phyloP scores from a whole-genome alignment of 2,329 filamentous ascomycete genomes.

The Harringtonia aguacate region DNA sequence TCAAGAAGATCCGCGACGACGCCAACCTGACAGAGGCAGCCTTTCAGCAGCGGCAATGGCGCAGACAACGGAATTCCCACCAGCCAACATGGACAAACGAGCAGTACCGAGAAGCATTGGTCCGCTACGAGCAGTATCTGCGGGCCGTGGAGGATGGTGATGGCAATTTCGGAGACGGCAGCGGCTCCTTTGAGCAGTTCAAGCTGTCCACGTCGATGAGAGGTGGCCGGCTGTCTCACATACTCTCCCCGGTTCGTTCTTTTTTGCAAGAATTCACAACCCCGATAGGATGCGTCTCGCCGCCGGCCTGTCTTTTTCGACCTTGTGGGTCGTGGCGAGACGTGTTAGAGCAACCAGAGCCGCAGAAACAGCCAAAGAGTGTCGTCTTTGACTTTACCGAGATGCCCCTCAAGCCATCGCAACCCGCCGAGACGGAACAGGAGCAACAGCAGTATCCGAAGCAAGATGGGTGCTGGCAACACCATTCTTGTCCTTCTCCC shows the following conservation, averaged over 20 bases:
- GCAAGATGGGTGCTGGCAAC: background rate
- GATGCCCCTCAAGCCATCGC: background rate
- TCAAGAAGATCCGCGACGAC: background rate
- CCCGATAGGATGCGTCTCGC: no score
- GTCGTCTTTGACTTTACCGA: no score
- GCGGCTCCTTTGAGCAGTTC: background rate
- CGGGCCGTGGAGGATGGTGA: background rate
- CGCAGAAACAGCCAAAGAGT: background rate
- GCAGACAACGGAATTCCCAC: no score
- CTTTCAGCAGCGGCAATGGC: background rate
- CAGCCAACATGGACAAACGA: background rate
- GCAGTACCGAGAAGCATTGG: background rate
- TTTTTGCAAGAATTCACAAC: no score
- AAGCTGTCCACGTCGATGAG: background rate
- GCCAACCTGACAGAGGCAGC: no score
- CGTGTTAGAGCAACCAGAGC: no score
- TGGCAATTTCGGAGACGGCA: background rate
- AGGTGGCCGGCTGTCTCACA: no score
- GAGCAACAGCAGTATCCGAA: background rate
- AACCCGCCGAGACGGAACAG: background rate
- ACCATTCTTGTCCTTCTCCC: no score
- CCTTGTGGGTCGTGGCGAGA: no score
- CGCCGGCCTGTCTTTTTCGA: no score
- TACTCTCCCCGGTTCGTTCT: background rate
- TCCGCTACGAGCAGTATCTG: background rate